phyloP scores from a whole-genome alignment of 192 early-diverging fungal genomes.

The Entrophospora sp. region DNA sequence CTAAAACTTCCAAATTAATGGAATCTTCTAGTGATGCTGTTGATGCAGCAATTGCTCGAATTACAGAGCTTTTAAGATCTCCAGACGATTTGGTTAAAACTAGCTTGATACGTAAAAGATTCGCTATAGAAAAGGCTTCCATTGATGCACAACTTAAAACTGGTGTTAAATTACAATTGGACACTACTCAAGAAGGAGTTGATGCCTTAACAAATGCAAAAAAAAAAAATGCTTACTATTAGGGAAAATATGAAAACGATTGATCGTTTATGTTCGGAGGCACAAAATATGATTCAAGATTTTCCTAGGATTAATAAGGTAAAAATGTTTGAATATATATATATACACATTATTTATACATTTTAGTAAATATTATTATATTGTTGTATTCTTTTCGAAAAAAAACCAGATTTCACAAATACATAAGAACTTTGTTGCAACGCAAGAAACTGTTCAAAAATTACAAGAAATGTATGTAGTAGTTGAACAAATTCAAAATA shows the following conservation, averaged over 20 bases:
- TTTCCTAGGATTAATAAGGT: slow-evolving; percentile 87
- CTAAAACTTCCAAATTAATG: not conserved
- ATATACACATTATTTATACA: not conserved
- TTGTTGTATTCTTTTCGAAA: not conserved
- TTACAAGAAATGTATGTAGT: slow-evolving; percentile 83
- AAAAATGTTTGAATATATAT: not conserved
- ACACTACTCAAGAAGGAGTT: slow-evolving; percentile 81
- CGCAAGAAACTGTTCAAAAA: slow-evolving; percentile 73
- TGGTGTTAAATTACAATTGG: slow-evolving; percentile 84
- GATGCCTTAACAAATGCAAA: slow-evolving; percentile 62
- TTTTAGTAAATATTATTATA: not conserved
- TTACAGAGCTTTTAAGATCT: slow-evolving; percentile 79
- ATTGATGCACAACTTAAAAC: slow-evolving; percentile 96
- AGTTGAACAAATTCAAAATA: slow-evolving; percentile 54
- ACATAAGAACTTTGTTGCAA: slow-evolving; percentile 88
- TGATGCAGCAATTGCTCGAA: slow-evolving; percentile 69
- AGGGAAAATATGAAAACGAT: slow-evolving; percentile 72
- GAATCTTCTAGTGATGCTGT: slow-evolving; percentile 32
- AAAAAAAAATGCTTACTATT: slow-evolving; percentile 51
- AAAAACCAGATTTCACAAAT: slow-evolving; percentile 67
- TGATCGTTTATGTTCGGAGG: slow-evolving; percentile 76
- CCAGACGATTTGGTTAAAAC: slow-evolving; percentile 95
- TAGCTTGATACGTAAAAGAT: slow-evolving; percentile 65
- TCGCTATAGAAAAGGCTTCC: slow-evolving; percentile 80
- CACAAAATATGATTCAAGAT: slow-evolving; percentile 80